Conservation (phyloP, 345 rosid species). For the Eucalyptus erythrocorys region DNA sequence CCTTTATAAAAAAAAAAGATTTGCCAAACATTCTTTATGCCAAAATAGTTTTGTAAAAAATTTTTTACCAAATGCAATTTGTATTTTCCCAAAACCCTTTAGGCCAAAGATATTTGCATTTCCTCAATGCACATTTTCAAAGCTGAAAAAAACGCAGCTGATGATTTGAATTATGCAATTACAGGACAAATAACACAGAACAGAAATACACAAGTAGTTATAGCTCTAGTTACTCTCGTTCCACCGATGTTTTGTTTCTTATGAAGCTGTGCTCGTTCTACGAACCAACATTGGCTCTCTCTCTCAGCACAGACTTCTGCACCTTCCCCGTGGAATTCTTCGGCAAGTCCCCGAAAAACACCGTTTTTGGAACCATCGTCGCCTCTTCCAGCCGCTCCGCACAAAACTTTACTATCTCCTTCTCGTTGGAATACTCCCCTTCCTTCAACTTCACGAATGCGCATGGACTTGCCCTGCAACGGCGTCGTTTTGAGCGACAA, state of each 20-base stretch:
- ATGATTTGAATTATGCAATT: too few relatives aligned
- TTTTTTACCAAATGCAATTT: too few relatives aligned
- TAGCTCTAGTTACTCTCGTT: too few relatives aligned
- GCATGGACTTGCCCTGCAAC: constrained; percentile 12
- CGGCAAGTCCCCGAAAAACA: constrained; percentile 33
- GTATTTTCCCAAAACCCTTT: too few relatives aligned
- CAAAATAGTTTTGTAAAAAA: too few relatives aligned
- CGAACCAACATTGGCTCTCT: constrained; percentile 5
- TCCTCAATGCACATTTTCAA: too few relatives aligned
- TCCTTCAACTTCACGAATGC: constrained; percentile 39
- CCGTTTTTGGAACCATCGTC: constrained; percentile 20
- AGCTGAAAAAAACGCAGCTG: too few relatives aligned
- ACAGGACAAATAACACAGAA: too few relatives aligned
- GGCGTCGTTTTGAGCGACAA: constrained; percentile 2
- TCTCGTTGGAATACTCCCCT: constrained; percentile 3
- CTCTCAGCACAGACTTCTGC: constrained; percentile 31
- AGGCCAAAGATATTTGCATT: too few relatives aligned
- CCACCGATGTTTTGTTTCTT: neutral
- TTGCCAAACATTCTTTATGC: too few relatives aligned
- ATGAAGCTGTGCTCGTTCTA: neutral
- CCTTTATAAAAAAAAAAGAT: too few relatives aligned
- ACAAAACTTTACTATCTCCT: constrained; percentile 25
- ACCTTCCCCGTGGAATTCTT: constrained; percentile 36
- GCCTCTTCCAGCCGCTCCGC: constrained; percentile 1
- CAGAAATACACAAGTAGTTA: too few relatives aligned